Percentiles rank a stretch among this genome's conserved stretches.
These are phyloP conservation scores for Wallacemonas collosoma DNA, from an alignment of 208 protist species.

Conservation along the genomic window DNA sequence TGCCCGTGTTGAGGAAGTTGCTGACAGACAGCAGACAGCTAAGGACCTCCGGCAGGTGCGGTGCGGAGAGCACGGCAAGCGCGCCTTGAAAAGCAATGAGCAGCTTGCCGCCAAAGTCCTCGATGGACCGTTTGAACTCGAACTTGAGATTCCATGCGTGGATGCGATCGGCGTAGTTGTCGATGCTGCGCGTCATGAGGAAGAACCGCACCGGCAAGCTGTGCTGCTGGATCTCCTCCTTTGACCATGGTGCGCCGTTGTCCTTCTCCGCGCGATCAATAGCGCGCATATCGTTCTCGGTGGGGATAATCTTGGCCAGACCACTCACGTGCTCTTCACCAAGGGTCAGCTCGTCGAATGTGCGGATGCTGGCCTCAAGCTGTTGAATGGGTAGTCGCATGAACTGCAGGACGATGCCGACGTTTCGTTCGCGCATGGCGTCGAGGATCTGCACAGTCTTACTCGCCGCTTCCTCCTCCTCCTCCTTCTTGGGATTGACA, in stretches of 20 bases:
- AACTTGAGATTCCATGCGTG: slow-evolving; percentile 75
- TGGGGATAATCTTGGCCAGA: slow-evolving; percentile 73
- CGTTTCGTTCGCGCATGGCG: slow-evolving; percentile 61
- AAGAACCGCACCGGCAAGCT: slow-evolving; percentile 66
- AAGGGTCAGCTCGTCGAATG: slow-evolving; percentile 77
- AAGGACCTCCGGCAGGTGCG: slow-evolving; percentile 59
- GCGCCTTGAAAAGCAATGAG: slow-evolving; percentile 35
- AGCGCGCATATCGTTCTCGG: slow-evolving; percentile 46
- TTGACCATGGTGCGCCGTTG: slow-evolving; percentile 44
- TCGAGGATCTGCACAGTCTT: slow-evolving; percentile 40
- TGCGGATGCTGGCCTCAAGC: slow-evolving; percentile 71
- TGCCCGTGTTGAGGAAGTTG: slow-evolving; percentile 85
- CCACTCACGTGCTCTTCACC: slow-evolving; percentile 65
- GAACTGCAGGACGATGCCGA: slow-evolving; percentile 78
- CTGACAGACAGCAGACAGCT: slow-evolving; percentile 60
- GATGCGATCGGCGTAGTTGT: slow-evolving; percentile 68
- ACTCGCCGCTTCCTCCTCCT: slow-evolving; percentile 19
- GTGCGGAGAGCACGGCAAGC: slow-evolving; percentile 42
- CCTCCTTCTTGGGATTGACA: slow-evolving; percentile 21
- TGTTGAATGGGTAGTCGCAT: slow-evolving; percentile 76
- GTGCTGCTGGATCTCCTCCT: slow-evolving; percentile 48
- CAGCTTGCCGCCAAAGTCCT: slow-evolving; percentile 64
- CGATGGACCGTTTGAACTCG: slow-evolving; percentile 45
- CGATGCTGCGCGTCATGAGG: slow-evolving; percentile 73
- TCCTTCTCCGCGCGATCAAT: slow-evolving; percentile 44